Conservation (phyloP, 352 stramenopile genomes). For the Phytophthora brassicae region DNA sequence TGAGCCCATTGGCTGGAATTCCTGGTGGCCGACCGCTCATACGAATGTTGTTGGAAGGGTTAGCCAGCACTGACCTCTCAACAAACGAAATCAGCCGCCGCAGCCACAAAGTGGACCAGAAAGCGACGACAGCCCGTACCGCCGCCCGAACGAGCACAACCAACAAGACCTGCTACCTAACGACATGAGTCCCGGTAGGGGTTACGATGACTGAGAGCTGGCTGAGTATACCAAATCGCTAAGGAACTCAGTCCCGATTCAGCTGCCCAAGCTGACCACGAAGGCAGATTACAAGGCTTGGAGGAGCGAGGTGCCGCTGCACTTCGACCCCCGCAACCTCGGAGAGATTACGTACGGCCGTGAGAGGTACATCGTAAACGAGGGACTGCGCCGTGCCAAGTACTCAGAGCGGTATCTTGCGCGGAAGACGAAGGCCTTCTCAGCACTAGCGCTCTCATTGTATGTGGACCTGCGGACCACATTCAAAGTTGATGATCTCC, state of each 20-base stretch:
- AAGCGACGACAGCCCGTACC: too few species aligned
- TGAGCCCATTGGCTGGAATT: not conserved
- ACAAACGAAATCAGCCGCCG: too few species aligned
- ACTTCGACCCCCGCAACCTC: not conserved
- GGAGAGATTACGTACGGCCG: not conserved
- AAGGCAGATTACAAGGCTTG: not conserved
- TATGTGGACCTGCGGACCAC: not conserved
- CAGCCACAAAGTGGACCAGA: too few species aligned
- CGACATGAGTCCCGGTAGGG: too few species aligned
- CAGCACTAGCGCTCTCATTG: not conserved
- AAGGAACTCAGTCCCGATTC: not conserved
- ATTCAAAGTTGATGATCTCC: not conserved
- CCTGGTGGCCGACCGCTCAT: not conserved
- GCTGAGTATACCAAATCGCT: too few species aligned
- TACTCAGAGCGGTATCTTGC: not conserved
- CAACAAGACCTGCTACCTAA: too few species aligned
- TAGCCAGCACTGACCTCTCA: too few species aligned
- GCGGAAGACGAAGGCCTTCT: not conserved
- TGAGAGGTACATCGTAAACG: not conserved
- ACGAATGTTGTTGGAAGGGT: too few species aligned
- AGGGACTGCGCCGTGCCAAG: not conserved
- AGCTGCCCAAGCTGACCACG: not conserved
- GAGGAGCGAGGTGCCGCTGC: constrained; percentile 4
- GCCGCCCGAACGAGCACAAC: too few species aligned
- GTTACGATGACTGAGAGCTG: too few species aligned